Evolutionary conservation across 2,329 filamentous ascomycete genomes (phyloP).

Genomic region (Alternaria brassicae): DNA sequence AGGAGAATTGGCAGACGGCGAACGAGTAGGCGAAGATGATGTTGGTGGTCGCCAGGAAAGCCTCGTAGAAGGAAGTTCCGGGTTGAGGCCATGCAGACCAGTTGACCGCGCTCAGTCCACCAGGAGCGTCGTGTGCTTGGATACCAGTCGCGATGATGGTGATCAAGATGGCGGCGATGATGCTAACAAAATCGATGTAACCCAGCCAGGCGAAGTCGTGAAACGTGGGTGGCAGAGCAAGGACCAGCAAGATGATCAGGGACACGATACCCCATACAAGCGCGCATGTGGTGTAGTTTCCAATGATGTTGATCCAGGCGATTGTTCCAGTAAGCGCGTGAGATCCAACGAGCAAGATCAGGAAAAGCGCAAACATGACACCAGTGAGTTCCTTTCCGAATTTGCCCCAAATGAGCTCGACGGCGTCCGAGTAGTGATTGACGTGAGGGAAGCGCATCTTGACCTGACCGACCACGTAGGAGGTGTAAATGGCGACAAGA

Average conservation of each 20-base stretch:
- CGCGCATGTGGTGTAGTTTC: constrained; percentile 65
- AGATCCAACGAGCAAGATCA: constrained; percentile 69
- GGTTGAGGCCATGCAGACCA: constrained; percentile 46
- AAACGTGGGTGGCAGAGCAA: constrained; percentile 69
- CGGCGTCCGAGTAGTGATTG: constrained; percentile 73
- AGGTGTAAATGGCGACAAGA: constrained; percentile 66
- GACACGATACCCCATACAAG: constrained; percentile 71
- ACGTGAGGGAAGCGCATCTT: constrained; percentile 66
- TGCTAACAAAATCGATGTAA: constrained; percentile 66
- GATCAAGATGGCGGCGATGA: constrained; percentile 69
- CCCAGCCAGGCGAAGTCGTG: constrained; percentile 67
- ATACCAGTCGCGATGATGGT: constrained; percentile 72
- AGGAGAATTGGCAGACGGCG: constrained; percentile 72
- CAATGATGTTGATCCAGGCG: constrained; percentile 69
- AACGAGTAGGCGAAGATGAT: constrained; percentile 53
- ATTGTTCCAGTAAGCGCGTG: constrained; percentile 76
- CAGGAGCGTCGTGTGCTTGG: constrained; percentile 41
- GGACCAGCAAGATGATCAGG: constrained; percentile 64
- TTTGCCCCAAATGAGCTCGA: constrained; percentile 67
- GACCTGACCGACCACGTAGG: constrained; percentile 68
- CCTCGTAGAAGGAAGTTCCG: constrained; percentile 69
- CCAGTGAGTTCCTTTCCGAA: constrained; percentile 60
- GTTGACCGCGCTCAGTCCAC: constrained; percentile 35
- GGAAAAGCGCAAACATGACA: constrained; percentile 58
- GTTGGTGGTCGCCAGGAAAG: constrained; percentile 53